A percentile compares a stretch with the other conserved stretches of the same genome.
Evolutionary conservation across 2,329 filamentous ascomycete genomes (phyloP).

Genomic region (Rutstroemia sydowiana): DNA sequence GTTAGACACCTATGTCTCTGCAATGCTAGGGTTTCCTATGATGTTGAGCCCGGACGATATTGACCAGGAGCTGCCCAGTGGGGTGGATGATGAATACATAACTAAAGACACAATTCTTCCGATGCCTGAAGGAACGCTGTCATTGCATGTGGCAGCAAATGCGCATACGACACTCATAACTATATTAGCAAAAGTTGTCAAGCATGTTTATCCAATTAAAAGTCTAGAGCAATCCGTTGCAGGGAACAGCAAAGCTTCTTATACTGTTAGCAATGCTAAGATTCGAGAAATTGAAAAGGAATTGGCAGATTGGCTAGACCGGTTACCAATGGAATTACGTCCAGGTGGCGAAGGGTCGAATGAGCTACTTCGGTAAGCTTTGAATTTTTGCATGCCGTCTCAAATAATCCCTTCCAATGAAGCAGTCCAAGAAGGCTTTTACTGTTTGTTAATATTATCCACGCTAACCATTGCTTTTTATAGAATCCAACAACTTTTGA

Average conservation of each 20-base stretch:
- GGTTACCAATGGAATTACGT: conserved; percentile 67
- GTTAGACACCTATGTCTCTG: conserved; percentile 64
- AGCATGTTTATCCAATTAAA: conserved; percentile 58
- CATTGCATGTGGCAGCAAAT: conserved; percentile 57
- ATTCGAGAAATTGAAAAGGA: conserved; percentile 60
- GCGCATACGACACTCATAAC: conserved; percentile 57
- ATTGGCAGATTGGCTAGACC: conserved; percentile 55
- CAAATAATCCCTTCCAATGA: background rate
- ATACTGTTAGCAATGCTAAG: conserved; percentile 54
- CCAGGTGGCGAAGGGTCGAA: conserved; percentile 70
- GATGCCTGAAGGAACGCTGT: conserved; percentile 47
- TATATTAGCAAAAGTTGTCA: conserved; percentile 58
- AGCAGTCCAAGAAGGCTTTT: background rate
- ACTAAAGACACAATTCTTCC: conserved; percentile 48
- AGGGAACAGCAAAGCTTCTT: conserved; percentile 37
- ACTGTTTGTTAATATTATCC: background rate
- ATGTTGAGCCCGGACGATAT: conserved; percentile 58
- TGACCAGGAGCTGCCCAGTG: conserved; percentile 56
- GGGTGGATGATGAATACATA: conserved; percentile 62
- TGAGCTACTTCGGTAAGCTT: conserved; percentile 66
- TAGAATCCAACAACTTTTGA: conserved; percentile 63
- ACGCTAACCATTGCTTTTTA: conserved; percentile 17
- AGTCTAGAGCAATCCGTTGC: conserved; percentile 40
- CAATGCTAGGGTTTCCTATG: conserved; percentile 58
- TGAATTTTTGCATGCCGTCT: background rate